phyloP scores from a whole-genome alignment of 352 stramenopile species.

The Thalassiosira mediterranea region DNA sequence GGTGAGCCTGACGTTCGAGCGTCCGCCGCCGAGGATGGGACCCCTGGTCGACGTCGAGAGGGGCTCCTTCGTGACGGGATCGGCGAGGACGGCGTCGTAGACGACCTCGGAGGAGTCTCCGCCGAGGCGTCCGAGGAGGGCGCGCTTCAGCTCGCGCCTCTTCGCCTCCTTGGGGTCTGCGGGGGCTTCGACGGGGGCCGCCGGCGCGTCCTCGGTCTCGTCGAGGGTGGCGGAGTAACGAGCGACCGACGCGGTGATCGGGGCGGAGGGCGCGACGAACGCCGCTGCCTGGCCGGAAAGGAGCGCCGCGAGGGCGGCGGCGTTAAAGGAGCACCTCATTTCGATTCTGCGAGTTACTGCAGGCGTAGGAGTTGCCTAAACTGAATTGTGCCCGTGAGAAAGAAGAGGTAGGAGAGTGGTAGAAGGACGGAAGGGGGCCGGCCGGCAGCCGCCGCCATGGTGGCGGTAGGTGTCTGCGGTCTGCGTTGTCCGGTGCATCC shows the following conservation, averaged over 20 bases:
- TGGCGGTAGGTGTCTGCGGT: too few relatives aligned
- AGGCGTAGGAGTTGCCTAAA: too few relatives aligned
- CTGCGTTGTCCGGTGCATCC: too few relatives aligned
- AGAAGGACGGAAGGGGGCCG: too few relatives aligned
- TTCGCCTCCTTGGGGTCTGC: slow-evolving; percentile 5
- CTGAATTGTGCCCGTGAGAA: too few relatives aligned
- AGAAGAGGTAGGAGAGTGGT: too few relatives aligned
- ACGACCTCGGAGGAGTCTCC: background rate
- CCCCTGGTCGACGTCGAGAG: slow-evolving; percentile 41
- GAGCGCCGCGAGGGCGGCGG: background rate
- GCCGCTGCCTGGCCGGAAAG: background rate
- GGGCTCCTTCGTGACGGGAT: slow-evolving; percentile 76
- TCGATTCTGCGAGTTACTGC: too few relatives aligned
- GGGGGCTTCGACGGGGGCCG: too few relatives aligned
- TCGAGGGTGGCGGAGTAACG: background rate
- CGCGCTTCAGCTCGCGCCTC: slow-evolving; percentile 32
- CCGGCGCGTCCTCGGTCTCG: background rate
- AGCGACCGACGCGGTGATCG: too few relatives aligned
- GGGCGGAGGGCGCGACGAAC: background rate
- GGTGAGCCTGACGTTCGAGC: slow-evolving; percentile 20
- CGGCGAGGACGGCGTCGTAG: slow-evolving; percentile 66
- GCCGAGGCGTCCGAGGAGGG: slow-evolving; percentile 37
- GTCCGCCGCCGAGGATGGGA: slow-evolving; percentile 51
- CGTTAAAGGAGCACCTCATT: too few relatives aligned
- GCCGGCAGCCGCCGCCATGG: too few relatives aligned